Conservation (phyloP, 768 basidiomycete species). For the Hysterangium stoloniferum region DNA sequence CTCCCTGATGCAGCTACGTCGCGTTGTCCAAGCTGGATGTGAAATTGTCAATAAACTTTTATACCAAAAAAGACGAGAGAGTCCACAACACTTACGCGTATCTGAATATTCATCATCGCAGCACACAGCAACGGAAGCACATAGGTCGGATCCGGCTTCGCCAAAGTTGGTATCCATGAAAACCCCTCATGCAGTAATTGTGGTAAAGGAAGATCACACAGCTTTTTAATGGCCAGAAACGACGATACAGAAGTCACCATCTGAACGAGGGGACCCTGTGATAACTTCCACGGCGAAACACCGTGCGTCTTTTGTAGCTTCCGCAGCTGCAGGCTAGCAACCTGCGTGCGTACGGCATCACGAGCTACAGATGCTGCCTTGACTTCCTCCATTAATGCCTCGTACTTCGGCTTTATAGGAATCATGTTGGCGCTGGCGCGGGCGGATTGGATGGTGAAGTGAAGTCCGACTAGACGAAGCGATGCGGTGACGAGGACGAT, state of each 20-base stretch:
- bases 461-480: conserved; percentile 55
- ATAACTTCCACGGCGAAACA: conserved; percentile 47
- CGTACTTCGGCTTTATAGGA: conserved; percentile 51
- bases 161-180: conserved; percentile 67
- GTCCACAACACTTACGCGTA: conserved; percentile 42
- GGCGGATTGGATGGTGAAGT: conserved; percentile 48
- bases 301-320: conserved; percentile 56
- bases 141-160: conserved; percentile 66
- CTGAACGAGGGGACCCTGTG: conserved; percentile 59
- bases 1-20: conserved; percentile 24
- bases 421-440: conserved; percentile 53
- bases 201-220: conserved; percentile 63
- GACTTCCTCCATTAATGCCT: conserved; percentile 44
- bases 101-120: conserved; percentile 57
- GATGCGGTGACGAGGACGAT: conserved; percentile 58
- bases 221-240: conserved; percentile 72
- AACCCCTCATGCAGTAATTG: conserved; percentile 76
- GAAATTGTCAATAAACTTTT: conserved; percentile 20
- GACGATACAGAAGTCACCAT: conserved; percentile 68
- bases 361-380: conserved; percentile 29
- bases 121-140: conserved; percentile 57
- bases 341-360: conserved; percentile 36
- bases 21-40: not conserved
- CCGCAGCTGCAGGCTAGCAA: conserved; percentile 37
- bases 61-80: conserved; percentile 41